phyloP scores from a whole-genome alignment of 2,329 filamentous ascomycete species.

The Colletotrichum sublineola region DNA sequence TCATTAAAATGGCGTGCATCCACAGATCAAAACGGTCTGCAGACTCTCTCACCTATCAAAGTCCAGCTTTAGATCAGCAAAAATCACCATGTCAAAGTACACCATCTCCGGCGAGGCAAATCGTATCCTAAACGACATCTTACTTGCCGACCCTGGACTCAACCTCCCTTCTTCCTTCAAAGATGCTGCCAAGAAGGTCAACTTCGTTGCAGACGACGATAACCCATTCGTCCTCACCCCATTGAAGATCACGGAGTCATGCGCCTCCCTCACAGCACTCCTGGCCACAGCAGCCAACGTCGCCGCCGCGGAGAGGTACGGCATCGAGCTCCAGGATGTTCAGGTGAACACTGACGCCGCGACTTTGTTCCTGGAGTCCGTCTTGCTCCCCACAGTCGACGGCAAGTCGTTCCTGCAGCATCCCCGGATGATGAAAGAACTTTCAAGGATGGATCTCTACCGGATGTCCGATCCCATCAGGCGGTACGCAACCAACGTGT shows the following conservation, averaged over 20 bases:
- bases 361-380: conserved; percentile 43
- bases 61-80: no score
- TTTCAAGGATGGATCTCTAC: conserved; percentile 37
- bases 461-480: conserved; percentile 47
- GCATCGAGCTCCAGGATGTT: conserved; percentile 28
- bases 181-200: conserved; percentile 20
- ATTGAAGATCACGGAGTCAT: conserved; percentile 60
- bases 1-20: no score
- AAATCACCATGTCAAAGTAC: no score
- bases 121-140: conserved; percentile 19
- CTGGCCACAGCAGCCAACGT: conserved; percentile 43
- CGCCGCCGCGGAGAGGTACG: conserved; percentile 30
- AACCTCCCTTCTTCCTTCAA: neutral
- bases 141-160: conserved; percentile 14
- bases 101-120: neutral
- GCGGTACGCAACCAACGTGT: conserved; percentile 51
- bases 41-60: no score
- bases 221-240: conserved; percentile 47
- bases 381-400: conserved; percentile 41
- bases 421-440: conserved; percentile 44
- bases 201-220: conserved; percentile 16
- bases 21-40: no score
- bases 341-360: conserved; percentile 41
- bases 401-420: conserved; percentile 43
- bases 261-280: conserved; percentile 52